Base-by-base conservation (phyloP, 75 land plant genomes). In the Gnetum montanum region DNA sequence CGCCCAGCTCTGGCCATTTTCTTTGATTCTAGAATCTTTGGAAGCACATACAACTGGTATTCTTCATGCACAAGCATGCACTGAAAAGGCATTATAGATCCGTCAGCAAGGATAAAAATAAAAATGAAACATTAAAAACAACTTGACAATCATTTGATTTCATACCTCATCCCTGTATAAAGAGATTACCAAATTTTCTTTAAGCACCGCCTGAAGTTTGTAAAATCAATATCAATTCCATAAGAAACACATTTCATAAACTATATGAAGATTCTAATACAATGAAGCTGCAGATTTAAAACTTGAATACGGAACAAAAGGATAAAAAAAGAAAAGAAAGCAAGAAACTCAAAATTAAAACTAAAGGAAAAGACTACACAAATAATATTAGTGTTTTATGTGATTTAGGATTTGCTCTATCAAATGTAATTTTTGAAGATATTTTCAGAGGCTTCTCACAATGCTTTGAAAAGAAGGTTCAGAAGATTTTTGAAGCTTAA, bases 1-100 rank as follows among this genome's bases (percentile, higher is more conserved):
- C 99, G 97, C 34, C 99, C 99, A 59, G 90, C 72, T 70, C 86
- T 95, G 30, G 99, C 99, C 85, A 93, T 63, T 67, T 76, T 95
- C 60, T 89, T 95, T 18, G 99, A 90, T 57, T 95, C 99, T 8
- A 77, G 56, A 46, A 95, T 81, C 45, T 78, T 73, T 30, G 99
- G 99, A 31, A 95, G 69, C 50, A 95, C 97, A 79, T 86, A 76
- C 13, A 75, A 64, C 49, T 95, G 99, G 67, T 90, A 95, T 52
- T 95, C 97, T 52, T 95, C 99, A 70, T 95, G 99, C 61, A 95
- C 46, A 41, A 80, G 64, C 44, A 83, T 61, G 49, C 72, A 77
- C 99, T 95, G 80, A 72, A 73, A 35, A 8, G 38, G 29, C n/a
- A n/a, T n/a, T n/a, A n/a, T n/a, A n/a, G n/a, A n/a, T 19, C 49